Evolutionary conservation across 208 protist genomes (phyloP), one percentile per base, ranked within the genome.

Genomic region (Crithidia expoeki): DNA sequence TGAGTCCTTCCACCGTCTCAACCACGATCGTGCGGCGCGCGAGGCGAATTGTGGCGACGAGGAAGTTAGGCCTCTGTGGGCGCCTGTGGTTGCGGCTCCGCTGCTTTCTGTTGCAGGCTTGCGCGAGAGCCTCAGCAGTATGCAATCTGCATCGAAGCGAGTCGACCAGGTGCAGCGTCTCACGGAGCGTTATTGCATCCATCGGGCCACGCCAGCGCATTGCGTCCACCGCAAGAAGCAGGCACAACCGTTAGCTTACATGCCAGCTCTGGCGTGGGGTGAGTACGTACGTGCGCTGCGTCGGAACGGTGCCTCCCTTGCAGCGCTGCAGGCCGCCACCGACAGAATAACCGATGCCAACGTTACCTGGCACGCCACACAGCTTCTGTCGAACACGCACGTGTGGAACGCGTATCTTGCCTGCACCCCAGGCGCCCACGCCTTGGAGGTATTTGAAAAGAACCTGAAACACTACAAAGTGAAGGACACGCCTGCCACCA

Each of bases 381-480:
- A 55, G 64, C 70, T 86, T 21, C 73, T 92, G 59, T 63, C 58
- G 11, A 79, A 79, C 58, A 73, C 81, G 12, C 76, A 87, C 33
- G 60, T 94, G 12, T 94, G 89, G 86, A 88, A 80, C 52, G 89
- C 84, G 12, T 94, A 94, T 61, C 67, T 94, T 4, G 46, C 55
- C 27, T 67, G 67, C 46, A 85, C 80, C 64, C 66, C 80, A 1
- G 78, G 66, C 52, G 19, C 28, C 1, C 86, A 94, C 46, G 84
- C 89, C 11, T 49, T 88, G 51, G 78, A 85, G 56, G 71, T 94
- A 0, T 94, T 80, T 57, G 44, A 78, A 28, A 70, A 64, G 6
- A 92, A 94, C 42, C 50, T 38, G 36, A 14, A 25, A 12, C 71
- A 81, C 57, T 94, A 92, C 67, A 32, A 53, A 14, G 76, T 94